Percentiles rank a stretch among this genome's conserved stretches.
Evolutionary conservation across 1,139 yeast genomes (phyloP).

Genomic region (Blastobotrys elegans): DNA sequence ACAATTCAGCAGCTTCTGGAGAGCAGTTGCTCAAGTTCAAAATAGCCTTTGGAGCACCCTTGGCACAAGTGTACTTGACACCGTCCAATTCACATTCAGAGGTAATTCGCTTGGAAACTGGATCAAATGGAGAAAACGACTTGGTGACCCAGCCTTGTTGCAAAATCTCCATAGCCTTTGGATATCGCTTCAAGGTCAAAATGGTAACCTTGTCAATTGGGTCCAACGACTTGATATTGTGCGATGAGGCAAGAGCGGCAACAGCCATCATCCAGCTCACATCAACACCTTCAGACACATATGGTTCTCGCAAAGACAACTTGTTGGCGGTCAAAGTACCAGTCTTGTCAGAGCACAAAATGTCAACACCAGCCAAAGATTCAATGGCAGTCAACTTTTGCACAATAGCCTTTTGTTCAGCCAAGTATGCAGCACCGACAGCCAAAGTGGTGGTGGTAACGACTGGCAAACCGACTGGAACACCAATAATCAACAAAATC

Average conservation of each 20-base stretch:
- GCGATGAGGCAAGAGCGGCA: conserved; percentile 65
- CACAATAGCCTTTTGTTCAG: conserved; percentile 97
- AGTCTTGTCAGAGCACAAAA: conserved; percentile 97
- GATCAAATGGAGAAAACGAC: conserved; percentile 97
- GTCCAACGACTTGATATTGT: conserved; percentile 69
- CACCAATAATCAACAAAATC: conserved; percentile 90
- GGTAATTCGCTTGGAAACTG: conserved; percentile 94
- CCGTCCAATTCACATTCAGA: conserved; percentile 96
- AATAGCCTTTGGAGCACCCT: conserved; percentile 98
- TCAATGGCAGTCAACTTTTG: conserved; percentile 98
- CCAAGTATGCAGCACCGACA: conserved; percentile 99
- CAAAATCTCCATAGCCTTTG: conserved; percentile 93
- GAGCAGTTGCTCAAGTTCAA: conserved; percentile 96
- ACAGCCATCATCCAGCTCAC: conserved; percentile 68
- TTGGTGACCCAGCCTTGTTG: conserved; percentile 85
- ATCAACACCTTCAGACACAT: conserved; percentile 60
- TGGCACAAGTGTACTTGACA: conserved; percentile 92
- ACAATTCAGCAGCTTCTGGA: conserved; percentile 90
- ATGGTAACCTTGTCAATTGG: conserved; percentile 63
- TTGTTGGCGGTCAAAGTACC: conserved; percentile 95
- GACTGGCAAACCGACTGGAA: conserved; percentile 99
- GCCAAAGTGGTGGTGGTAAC: conserved; percentile 99
- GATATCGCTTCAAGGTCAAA: conserved; percentile 44
- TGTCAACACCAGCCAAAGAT: conserved; percentile 98
- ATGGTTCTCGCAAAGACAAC: conserved; percentile 59